Conservation (phyloP, 805 yeast species). For the Wickerhamiella parazyma region DNA sequence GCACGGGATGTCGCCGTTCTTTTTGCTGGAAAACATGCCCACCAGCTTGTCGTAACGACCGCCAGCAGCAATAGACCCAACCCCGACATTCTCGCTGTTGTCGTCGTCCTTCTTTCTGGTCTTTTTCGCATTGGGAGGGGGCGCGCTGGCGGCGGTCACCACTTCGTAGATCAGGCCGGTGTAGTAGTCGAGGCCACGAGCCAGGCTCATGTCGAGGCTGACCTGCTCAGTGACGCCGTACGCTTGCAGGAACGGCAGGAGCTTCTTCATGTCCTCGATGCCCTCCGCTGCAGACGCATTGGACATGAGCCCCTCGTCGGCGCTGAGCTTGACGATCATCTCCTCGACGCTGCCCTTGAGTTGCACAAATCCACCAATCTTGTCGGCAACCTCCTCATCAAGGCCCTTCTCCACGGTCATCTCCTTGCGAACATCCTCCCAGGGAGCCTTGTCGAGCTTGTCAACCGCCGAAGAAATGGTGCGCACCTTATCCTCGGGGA, state of each 20-base stretch:
- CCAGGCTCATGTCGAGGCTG: constrained; percentile 84
- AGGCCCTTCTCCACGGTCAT: constrained; percentile 87
- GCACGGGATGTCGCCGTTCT: constrained; percentile 75
- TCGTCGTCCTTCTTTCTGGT: constrained; percentile 52
- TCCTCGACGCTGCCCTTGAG: constrained; percentile 46
- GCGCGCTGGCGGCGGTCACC: constrained; percentile 91
- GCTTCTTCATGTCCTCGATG: constrained; percentile 59
- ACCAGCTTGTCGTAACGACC: constrained; percentile 95
- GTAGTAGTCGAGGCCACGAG: constrained; percentile 95
- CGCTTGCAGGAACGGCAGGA: constrained; percentile 70
- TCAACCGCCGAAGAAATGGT: constrained; percentile 91
- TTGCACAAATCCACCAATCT: constrained; percentile 82
- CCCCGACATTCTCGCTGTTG: constrained; percentile 93
- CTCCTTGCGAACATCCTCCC: constrained; percentile 88
- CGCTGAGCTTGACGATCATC: constrained; percentile 37
- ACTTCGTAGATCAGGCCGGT: constrained; percentile 96
- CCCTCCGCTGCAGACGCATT: constrained; percentile 72
- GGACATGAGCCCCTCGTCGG: constrained; percentile 42
- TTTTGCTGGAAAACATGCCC: constrained; percentile 87
- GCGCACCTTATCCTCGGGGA: constrained; percentile 84
- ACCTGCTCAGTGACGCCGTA: constrained; percentile 47
- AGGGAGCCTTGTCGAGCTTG: constrained; percentile 86
- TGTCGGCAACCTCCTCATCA: constrained; percentile 81
- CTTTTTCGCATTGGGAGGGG: constrained; percentile 57
- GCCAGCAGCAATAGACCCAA: constrained; percentile 97